A percentile compares a stretch with the other conserved stretches of the same genome.
These are phyloP conservation scores for Helianthus tuberosus DNA, from an alignment of 129 eudicot genomes.

Conservation along the genomic window DNA sequence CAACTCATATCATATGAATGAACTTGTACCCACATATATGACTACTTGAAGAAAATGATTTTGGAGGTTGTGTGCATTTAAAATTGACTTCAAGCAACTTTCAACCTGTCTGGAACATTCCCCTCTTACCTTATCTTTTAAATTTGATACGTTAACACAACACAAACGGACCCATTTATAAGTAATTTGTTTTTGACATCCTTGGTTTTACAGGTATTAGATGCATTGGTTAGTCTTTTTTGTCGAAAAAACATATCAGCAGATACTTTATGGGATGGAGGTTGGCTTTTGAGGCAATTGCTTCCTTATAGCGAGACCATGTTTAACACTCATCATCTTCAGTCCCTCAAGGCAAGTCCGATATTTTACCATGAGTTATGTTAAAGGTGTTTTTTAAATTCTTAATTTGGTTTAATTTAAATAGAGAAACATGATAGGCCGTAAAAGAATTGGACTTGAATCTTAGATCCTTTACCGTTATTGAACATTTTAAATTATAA, in stretches of 20 bases:
- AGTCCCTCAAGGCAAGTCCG: conserved; percentile 60
- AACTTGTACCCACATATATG: not conserved
- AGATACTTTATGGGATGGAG: conserved; percentile 94
- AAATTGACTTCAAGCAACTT: not conserved
- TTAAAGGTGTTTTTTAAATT: not conserved
- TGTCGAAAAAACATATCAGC: conserved; percentile 89
- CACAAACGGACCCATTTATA: not conserved
- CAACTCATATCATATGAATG: not conserved
- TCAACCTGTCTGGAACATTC: not conserved
- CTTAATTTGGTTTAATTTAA: not conserved
- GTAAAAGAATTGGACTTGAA: conserved; percentile 13
- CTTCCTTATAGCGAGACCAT: conserved; percentile 86
- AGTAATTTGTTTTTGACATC: not conserved
- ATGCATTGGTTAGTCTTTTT: conserved; percentile 91
- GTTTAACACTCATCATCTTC: conserved; percentile 68
- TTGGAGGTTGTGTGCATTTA: not conserved
- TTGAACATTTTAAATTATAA: no score
- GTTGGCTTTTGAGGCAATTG: conserved; percentile 97
- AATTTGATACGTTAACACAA: not conserved
- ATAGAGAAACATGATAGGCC: not conserved
- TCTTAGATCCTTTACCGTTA: conserved; percentile 2
- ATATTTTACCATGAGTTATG: not conserved
- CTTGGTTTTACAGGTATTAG: conserved; percentile 66
- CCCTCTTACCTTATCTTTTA: not conserved
- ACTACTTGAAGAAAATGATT: not conserved